These are phyloP conservation scores for Ophiocordyceps polyrhachis-furcata DNA, from an alignment of 2,329 filamentous ascomycete species.

Conservation along the genomic window DNA sequence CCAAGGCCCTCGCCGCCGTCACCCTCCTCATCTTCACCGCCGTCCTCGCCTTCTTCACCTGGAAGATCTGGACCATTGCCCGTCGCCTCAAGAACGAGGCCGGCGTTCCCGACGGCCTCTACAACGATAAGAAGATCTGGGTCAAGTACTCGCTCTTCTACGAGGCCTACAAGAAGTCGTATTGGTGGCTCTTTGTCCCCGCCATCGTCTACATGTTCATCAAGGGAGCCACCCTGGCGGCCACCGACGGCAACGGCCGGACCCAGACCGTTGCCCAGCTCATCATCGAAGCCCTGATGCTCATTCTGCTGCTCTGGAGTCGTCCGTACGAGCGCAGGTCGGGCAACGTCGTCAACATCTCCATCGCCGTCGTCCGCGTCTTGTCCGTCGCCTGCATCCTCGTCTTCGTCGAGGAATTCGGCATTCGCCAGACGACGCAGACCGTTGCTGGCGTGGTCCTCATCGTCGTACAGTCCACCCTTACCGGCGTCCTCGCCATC, in stretches of 20 bases:
- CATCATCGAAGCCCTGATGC: conserved; percentile 61
- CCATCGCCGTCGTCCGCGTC: conserved; percentile 76
- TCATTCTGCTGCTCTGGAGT: conserved; percentile 63
- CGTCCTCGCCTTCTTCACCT: conserved; percentile 66
- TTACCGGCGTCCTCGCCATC: conserved; percentile 70
- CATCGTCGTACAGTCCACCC: conserved; percentile 71
- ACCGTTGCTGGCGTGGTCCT: conserved; percentile 86
- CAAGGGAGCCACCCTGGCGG: conserved; percentile 73
- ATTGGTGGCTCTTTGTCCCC: conserved; percentile 95
- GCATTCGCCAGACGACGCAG: conserved; percentile 77
- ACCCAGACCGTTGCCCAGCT: conserved; percentile 65
- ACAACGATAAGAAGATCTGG: conserved; percentile 81
- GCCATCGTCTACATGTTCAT: conserved; percentile 77
- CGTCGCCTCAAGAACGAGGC: conserved; percentile 54
- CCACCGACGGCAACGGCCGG: conserved; percentile 69
- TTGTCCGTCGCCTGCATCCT: conserved; percentile 78
- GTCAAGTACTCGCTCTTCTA: conserved; percentile 95
- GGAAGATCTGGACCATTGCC: conserved; percentile 64
- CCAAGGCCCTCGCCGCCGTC: conserved; percentile 63
- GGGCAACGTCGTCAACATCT: conserved; percentile 81
- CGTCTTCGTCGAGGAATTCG: conserved; percentile 84
- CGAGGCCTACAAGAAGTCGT: conserved; percentile 81
- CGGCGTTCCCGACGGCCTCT: conserved; percentile 55
- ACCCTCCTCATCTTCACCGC: conserved; percentile 67
- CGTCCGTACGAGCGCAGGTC: conserved; percentile 76